Evolutionary conservation across 805 yeast species (phyloP).

Genomic region (Saccharomycopsis selenospora): DNA sequence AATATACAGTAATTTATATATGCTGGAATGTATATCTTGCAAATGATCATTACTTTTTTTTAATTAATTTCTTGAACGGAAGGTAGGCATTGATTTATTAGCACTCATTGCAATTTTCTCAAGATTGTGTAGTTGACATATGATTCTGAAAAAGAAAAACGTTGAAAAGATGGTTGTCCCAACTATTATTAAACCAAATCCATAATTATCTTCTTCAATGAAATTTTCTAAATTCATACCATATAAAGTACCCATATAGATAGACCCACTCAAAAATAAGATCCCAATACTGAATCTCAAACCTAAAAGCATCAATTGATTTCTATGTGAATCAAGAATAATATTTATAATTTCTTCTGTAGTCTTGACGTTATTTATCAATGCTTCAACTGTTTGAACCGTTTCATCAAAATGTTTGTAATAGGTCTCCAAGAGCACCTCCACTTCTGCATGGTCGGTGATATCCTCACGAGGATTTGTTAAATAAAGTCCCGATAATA

Average conservation of each 20-base stretch:
- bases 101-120: slow-evolving; percentile 63
- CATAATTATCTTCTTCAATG: slow-evolving; percentile 73
- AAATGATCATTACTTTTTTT: not conserved
- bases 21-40: not conserved
- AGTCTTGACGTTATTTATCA: slow-evolving; percentile 75
- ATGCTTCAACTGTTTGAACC: slow-evolving; percentile 82
- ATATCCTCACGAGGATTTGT: slow-evolving; percentile 24
- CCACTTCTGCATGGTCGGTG: slow-evolving; percentile 61
- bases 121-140: slow-evolving; percentile 52
- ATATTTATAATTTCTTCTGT: slow-evolving; percentile 92
- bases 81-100: slow-evolving; percentile 15
- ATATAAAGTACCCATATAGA: slow-evolving; percentile 78
- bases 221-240: slow-evolving; percentile 96
- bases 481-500: slow-evolving; percentile 70
- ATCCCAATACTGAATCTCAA: slow-evolving; percentile 78
- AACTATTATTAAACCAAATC: slow-evolving; percentile 47
- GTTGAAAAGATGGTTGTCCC: slow-evolving; percentile 37
- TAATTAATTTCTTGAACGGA: not conserved
- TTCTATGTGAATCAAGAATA: slow-evolving; percentile 84
- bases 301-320: slow-evolving; percentile 81
- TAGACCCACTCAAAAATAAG: slow-evolving; percentile 77
- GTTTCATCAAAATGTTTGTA: slow-evolving; percentile 89
- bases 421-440: slow-evolving; percentile 81
- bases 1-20: too few relatives aligned
- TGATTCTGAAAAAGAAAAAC: slow-evolving; percentile 44